Evolutionary conservation across 2,329 filamentous ascomycete species (phyloP), one percentile per base, ranked within the genome.

Genomic region (Hirsutella thompsonii): DNA sequence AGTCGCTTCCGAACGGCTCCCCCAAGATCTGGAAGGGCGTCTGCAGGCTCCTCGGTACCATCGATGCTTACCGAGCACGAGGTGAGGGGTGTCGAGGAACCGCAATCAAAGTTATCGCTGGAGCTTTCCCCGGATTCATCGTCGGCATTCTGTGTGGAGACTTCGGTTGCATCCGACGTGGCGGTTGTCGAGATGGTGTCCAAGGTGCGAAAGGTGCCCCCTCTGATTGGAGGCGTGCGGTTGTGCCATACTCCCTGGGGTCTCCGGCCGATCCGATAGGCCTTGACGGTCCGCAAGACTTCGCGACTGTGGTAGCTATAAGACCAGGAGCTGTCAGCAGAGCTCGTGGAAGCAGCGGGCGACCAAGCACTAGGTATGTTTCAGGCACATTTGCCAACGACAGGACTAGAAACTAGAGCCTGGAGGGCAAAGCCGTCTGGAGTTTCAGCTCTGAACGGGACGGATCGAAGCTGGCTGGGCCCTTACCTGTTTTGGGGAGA

Each of bases 161-260:
- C 2, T 6, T 16, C 9, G 3, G n/a, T 8, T 14, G n/a, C 3
- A 2, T 49, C 43, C 14, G 14, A 14, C 9, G 9, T 8, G 30
- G 14, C n/a, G 14, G 30, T 33, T 8, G 30, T 8, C 30, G 11
- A 26, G n/a, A 26, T 18, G n/a, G 21, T 11, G 16, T 38, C 48
- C 14, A 56, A 52, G 20, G 64, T 61, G 48, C 80, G 74, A 59
- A 89, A 94, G 44, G 71, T 70, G 34, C 90, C 90, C 43, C 88
- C 88, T 60, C 95, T 90, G 40, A 96, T 90, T 1, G 92, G 90
- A 4, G 92, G 89, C 8, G 85, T 54, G 56, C 95, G 93, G 60
- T 95, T 95, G 46, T 68, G 66, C 90, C 90, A 98, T 46, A 66
- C 68, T 26, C 86, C 85, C 54, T 92, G 74, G 43, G 94, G 76